These are phyloP conservation scores for Fraxinus excelsior DNA, from an alignment of 257 asterid species.

Conservation along the genomic window DNA sequence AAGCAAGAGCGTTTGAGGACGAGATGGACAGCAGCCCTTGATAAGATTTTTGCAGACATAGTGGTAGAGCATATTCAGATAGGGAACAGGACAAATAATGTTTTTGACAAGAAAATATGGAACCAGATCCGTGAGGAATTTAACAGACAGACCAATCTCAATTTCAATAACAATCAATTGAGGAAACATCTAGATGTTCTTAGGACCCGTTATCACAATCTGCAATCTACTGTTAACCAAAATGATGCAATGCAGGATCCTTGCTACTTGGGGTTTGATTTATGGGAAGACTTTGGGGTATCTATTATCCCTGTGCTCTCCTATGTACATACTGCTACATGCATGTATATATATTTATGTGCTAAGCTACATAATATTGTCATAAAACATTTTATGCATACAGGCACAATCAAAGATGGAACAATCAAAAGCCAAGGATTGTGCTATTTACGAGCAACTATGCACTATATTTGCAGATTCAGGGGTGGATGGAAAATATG, in stretches of 20 bases:
- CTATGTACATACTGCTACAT: constrained; percentile 6
- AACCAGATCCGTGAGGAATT: constrained; percentile 73
- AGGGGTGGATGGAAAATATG: constrained; percentile 83
- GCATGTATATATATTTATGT: not conserved
- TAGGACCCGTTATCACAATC: constrained; percentile 70
- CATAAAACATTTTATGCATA: not conserved
- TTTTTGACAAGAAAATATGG: constrained; percentile 96
- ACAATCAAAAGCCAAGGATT: constrained; percentile 68
- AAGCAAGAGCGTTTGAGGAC: constrained; percentile 91
- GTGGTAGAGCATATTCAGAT: constrained; percentile 77
- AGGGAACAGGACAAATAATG: constrained; percentile 78
- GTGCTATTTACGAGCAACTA: constrained; percentile 78
- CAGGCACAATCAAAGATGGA: not conserved
- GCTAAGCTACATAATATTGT: not conserved
- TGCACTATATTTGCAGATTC: constrained; percentile 86
- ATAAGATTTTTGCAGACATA: constrained; percentile 80
- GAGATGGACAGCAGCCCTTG: constrained; percentile 88
- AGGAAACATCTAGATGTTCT: constrained; percentile 92
- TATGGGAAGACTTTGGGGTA: constrained; percentile 95
- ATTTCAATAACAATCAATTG: constrained; percentile 85
- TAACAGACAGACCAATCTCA: constrained; percentile 65
- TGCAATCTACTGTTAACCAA: constrained; percentile 62
- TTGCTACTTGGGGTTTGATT: constrained; percentile 74
- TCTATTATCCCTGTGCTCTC: constrained; percentile 14
- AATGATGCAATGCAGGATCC: constrained; percentile 62